Conservation (phyloP, 352 stramenopile genomes). For the Aphanomyces euteiches region DNA sequence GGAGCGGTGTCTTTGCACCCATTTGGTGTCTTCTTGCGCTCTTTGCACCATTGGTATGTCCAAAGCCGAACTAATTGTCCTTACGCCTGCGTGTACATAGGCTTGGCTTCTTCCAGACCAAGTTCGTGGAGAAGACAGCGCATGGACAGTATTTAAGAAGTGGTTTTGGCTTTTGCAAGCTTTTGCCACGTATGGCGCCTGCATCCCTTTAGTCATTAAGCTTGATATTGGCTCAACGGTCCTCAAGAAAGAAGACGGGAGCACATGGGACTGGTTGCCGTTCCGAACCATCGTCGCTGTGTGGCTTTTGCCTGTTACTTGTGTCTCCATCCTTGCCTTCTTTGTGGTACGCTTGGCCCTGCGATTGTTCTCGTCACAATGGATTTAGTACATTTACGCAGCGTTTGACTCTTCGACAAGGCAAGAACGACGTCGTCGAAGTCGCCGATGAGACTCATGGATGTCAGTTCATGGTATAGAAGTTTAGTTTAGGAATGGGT, state of each 20-base stretch:
- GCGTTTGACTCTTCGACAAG: too few species aligned
- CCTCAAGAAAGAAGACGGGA: neutral
- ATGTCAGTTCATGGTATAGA: too few species aligned
- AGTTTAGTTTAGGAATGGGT: too few species aligned
- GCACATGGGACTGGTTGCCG: neutral
- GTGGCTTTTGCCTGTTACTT: constrained; percentile 6
- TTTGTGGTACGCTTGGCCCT: neutral
- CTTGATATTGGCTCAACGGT: neutral
- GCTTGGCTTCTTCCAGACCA: neutral
- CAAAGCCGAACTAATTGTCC: neutral
- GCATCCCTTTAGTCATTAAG: neutral
- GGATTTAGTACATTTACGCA: too few species aligned
- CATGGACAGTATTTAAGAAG: neutral
- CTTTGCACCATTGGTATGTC: constrained; percentile 4
- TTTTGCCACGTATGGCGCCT: neutral
- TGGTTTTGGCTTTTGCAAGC: constrained; percentile 16
- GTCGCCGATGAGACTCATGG: too few species aligned
- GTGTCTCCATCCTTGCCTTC: neutral
- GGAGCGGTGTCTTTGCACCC: neutral
- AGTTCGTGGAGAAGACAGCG: neutral
- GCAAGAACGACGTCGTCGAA: too few species aligned
- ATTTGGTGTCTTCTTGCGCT: constrained; percentile 1
- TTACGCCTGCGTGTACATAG: neutral
- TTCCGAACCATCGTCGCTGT: constrained; percentile 4
- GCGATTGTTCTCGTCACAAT: too few species aligned